These are phyloP conservation scores for Kwoniella shandongensis DNA, from an alignment of 768 basidiomycete genomes.

Conservation along the genomic window DNA sequence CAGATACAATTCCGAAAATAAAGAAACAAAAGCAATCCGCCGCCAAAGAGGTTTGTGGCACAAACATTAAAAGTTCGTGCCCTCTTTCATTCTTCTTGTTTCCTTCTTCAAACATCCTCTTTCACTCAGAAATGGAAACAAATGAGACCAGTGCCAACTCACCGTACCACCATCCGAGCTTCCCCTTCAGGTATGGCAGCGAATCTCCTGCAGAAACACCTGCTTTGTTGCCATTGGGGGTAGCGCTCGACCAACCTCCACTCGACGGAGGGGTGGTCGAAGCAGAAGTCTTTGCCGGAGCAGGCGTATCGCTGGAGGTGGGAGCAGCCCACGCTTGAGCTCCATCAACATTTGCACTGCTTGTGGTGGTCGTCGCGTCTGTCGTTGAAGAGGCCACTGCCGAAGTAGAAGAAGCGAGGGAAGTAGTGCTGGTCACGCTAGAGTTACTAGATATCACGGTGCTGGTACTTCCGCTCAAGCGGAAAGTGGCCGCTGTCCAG, in stretches of 20 bases:
- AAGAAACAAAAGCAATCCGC: no score
- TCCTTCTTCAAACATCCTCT: no score
- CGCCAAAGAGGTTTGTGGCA: no score
- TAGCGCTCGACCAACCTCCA: constrained; percentile 5
- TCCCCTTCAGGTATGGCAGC: constrained; percentile 24
- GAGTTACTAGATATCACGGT: not conserved
- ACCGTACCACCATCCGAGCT: constrained; percentile 51
- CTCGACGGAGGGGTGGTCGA: no score
- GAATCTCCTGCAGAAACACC: constrained; percentile 44
- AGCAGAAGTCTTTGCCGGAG: not conserved
- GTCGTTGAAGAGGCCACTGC: not conserved
- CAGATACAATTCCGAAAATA: no score
- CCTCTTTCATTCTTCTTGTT: no score
- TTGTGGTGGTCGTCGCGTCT: not conserved
- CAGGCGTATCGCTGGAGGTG: not conserved
- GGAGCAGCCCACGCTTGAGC: not conserved
- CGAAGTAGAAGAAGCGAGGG: not conserved
- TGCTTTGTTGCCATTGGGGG: constrained; percentile 44
- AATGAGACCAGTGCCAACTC: no score
- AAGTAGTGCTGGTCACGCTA: not conserved
- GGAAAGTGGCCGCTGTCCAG: not conserved
- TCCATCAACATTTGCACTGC: not conserved
- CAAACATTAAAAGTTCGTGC: no score
- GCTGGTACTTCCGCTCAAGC: not conserved
- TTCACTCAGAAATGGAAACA: no score